Percentiles rank a stretch among this genome's conserved stretches.
These are phyloP conservation scores for Mortierella sp. DNA, from an alignment of 371 early-diverging fungal genomes.

Conservation along the genomic window DNA sequence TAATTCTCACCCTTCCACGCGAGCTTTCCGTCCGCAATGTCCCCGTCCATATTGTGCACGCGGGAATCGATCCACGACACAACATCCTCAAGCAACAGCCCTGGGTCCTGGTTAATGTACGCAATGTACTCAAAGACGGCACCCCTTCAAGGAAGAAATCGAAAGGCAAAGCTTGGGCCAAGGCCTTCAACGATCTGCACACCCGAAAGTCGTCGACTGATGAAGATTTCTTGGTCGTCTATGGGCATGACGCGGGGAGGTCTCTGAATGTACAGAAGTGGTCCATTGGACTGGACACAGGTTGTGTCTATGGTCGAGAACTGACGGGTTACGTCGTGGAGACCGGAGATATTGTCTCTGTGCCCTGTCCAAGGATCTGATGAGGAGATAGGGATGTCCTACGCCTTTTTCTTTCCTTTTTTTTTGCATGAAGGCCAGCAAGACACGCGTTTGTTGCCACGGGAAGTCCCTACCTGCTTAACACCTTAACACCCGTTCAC, in stretches of 20 bases:
- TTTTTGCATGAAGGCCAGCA: background rate
- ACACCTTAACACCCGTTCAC: no score
- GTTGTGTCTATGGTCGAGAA: conserved; percentile 74
- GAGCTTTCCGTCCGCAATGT: conserved; percentile 33
- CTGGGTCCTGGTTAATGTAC: conserved; percentile 71
- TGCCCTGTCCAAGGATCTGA: conserved; percentile 12
- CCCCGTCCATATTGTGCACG: conserved; percentile 74
- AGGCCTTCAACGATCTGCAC: conserved; percentile 56
- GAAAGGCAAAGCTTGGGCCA: conserved; percentile 63
- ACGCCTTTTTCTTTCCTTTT: no score
- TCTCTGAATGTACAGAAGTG: conserved; percentile 63
- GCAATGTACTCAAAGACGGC: conserved; percentile 54
- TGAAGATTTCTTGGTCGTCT: conserved; percentile 58
- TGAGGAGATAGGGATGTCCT: background rate
- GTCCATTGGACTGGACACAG: conserved; percentile 76
- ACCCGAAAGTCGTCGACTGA: conserved; percentile 10
- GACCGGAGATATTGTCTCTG: conserved; percentile 27
- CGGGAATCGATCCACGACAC: conserved; percentile 71
- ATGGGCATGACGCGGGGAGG: conserved; percentile 79
- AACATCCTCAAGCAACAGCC: conserved; percentile 63
- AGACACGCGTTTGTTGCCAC: no score
- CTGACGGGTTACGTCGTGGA: conserved; percentile 63
- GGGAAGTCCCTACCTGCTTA: no score
- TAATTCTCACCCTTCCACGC: conserved; percentile 67
- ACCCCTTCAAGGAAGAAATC: conserved; percentile 53